A percentile compares a stretch with the other conserved stretches of the same genome.
These are phyloP conservation scores for Castanea sativa DNA, from an alignment of 306 rosid genomes.

Conservation along the genomic window DNA sequence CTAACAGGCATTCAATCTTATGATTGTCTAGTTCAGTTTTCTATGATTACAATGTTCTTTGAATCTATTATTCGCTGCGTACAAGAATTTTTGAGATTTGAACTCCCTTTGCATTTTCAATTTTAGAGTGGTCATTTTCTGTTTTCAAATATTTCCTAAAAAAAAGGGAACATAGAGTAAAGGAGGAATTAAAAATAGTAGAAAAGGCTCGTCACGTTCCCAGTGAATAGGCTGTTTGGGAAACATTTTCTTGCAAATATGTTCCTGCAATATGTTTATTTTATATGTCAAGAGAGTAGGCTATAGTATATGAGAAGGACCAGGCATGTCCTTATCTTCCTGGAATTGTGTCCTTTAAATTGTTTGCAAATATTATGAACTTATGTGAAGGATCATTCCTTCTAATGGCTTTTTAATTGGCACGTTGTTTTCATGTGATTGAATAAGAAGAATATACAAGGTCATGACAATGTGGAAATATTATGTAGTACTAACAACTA, in stretches of 20 bases:
- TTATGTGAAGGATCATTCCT: no score
- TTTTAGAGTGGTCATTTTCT: not conserved
- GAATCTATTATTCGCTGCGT: not conserved
- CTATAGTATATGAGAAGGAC: no score
- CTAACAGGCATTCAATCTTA: not conserved
- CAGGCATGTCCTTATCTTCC: no score
- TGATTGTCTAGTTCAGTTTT: no score
- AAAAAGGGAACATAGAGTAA: not conserved
- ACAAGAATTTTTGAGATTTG: conserved; percentile 19
- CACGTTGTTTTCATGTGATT: not conserved
- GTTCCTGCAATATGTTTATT: not conserved
- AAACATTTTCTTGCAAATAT: not conserved
- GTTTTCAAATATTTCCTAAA: not conserved
- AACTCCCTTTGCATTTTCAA: conserved; percentile 4
- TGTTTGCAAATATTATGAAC: no score
- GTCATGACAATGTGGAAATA: not conserved
- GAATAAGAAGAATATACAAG: not conserved
- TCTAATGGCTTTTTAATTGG: no score
- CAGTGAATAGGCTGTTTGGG: not conserved
- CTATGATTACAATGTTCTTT: conserved; percentile 10
- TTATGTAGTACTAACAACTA: not conserved
- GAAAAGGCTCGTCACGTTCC: not conserved
- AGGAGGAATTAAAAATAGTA: not conserved
- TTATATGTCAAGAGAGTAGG: not conserved
- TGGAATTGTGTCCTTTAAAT: no score